Evolutionary conservation across 306 rosid species (phyloP), one percentile per base, ranked within the genome.

Genomic region (Lithocarpus polystachyus): DNA sequence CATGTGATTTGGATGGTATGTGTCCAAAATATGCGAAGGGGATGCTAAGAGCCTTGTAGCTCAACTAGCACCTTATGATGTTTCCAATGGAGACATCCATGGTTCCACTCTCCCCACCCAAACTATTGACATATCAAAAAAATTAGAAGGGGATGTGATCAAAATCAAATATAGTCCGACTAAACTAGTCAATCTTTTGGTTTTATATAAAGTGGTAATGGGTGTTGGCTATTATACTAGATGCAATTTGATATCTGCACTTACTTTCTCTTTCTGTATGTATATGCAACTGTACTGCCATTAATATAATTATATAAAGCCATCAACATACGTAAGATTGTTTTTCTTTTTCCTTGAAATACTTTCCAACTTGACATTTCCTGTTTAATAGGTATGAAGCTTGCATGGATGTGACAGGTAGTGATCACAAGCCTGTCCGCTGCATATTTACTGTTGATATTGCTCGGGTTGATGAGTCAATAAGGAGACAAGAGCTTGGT

Each of bases 341-440:
- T 29, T 64, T 64, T 20, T 29, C 7, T 52, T 64, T 74, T 74
- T 54, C 26, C 54, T 80, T 77, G 18, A 65, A 65, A 35, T 6
- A 35, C 35, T 18, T 31, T 31, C 14, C 18, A 35, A 71, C 40
- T 24, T 68, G 75, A 19, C 82, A 31, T 79, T 74, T 74, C 71
- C 71, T 75, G 37, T 82, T 82, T 68, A 72, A 82, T 53, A 95
- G 99, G 92, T 95, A 95, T 4, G 96, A 95, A 71, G 99, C 97
- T 62, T 91, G 97, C 88, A 92, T 92, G 99, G 98, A 91, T 85
- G 98, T 95, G 85, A 91, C 97, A 4, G 98, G 92, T 85, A 95
- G 99, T 77, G 99, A 95, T 82, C 99, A 95, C 86, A 95, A 95
- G 85, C 99, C 99, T 28, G 99, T 95, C 77, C 97, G 97, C 68